Evolutionary conservation across 495 filamentous ascomycete species (phyloP).

Genomic region (Bathelium albidoporum): DNA sequence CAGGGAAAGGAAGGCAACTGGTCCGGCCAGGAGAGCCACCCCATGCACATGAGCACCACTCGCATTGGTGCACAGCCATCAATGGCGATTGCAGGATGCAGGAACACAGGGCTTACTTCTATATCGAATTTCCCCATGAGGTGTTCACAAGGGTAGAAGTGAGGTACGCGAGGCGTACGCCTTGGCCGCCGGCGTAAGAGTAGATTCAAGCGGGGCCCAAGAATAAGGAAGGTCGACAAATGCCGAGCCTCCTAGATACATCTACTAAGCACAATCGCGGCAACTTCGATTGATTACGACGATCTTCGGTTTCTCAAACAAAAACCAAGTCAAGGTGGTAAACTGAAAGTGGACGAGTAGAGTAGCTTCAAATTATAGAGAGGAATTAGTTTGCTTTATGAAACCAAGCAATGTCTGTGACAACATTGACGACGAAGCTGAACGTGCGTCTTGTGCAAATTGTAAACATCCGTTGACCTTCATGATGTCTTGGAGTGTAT

Average conservation of each 20-base stretch:
- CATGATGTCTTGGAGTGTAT: background rate
- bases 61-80: background rate
- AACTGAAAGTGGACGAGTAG: no score
- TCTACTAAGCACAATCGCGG: no score
- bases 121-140: background rate
- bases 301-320: no score
- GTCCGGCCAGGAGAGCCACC: background rate
- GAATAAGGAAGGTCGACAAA: background rate
- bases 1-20: background rate
- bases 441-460: no score
- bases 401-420: background rate
- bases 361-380: no score
- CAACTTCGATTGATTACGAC: no score
- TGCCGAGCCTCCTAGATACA: no score
- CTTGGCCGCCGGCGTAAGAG: background rate
- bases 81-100: background rate
- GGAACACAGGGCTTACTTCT: background rate
- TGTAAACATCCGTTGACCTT: no score
- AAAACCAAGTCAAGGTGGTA: no score
- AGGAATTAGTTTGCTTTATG: background rate
- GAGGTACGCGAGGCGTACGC: background rate
- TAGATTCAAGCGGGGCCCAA: no score
- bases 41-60: background rate
- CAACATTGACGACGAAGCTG: no score
- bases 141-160: background rate